These are phyloP conservation scores for Camellia granthamiana DNA, from an alignment of 148 eudicot genomes.

Conservation along the genomic window DNA sequence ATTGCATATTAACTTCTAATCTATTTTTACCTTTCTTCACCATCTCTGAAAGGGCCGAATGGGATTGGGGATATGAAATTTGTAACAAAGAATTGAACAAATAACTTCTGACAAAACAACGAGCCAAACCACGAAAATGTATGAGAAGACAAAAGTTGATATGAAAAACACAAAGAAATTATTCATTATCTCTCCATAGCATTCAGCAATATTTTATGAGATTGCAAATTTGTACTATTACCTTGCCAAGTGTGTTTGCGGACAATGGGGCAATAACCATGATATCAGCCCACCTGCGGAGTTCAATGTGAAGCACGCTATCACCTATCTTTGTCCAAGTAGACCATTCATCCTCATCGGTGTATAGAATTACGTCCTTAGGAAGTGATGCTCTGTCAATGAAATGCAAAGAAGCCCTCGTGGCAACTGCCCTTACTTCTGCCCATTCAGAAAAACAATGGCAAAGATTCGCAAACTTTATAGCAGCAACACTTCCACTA, in stretches of 20 bases:
- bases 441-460: constrained; percentile 94
- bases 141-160: not conserved
- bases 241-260: constrained; percentile 94
- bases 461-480: constrained; percentile 86
- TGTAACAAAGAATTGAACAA: not conserved
- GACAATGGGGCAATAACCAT: constrained; percentile 95
- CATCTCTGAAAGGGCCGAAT: too few relatives aligned
- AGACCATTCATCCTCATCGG: constrained; percentile 93
- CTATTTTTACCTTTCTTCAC: too few relatives aligned
- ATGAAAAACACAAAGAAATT: not conserved
- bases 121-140: not conserved
- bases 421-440: constrained; percentile 87
- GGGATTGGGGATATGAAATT: not conserved
- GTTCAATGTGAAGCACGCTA: constrained; percentile 86
- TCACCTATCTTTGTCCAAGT: constrained; percentile 87
- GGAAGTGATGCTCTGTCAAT: constrained; percentile 64
- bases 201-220: not conserved
- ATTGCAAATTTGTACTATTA: constrained; percentile 20
- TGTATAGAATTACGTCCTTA: constrained; percentile 65
- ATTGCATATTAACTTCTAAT: not conserved
- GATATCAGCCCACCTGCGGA: constrained; percentile 91
- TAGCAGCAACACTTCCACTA: constrained; percentile 97
- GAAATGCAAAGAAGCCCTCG: constrained; percentile 73
- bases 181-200: not conserved
- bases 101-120: not conserved